Percentiles rank a stretch among this genome's conserved stretches.
phyloP scores from a whole-genome alignment of 768 basidiomycete species.

The Agaricus blazei region DNA sequence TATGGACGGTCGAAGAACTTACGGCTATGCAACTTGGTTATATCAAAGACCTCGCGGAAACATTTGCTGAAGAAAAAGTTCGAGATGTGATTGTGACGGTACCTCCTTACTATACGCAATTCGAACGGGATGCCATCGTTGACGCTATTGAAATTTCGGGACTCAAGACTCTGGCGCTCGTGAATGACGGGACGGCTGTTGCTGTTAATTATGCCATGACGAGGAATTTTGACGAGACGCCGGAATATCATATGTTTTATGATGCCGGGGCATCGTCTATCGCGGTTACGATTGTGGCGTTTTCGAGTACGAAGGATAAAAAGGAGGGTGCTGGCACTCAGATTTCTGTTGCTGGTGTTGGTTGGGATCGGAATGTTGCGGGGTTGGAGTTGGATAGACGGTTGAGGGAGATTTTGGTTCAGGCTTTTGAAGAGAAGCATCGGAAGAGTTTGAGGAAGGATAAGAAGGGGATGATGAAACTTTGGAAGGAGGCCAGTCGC shows the following conservation, averaged over 20 bases:
- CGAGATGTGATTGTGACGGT: constrained; percentile 85
- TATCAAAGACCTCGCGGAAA: constrained; percentile 83
- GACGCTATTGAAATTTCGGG: constrained; percentile 94
- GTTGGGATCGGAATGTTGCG: constrained; percentile 69
- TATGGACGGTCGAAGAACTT: constrained; percentile 86
- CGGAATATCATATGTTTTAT: constrained; percentile 87
- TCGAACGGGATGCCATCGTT: constrained; percentile 85
- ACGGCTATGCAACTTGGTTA: constrained; percentile 93
- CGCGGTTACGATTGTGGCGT: constrained; percentile 71
- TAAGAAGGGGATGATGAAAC: constrained; percentile 83
- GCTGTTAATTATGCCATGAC: constrained; percentile 99
- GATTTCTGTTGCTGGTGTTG: constrained; percentile 75
- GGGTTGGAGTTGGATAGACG: constrained; percentile 85
- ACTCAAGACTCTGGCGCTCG: constrained; percentile 72
- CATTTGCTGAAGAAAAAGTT: constrained; percentile 68
- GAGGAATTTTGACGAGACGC: constrained; percentile 63
- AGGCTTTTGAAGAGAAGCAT: constrained; percentile 67
- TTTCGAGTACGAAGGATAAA: constrained; percentile 46
- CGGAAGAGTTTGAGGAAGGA: constrained; percentile 66
- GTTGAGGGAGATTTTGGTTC: constrained; percentile 74
- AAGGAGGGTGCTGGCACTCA: constrained; percentile 59
- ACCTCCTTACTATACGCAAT: constrained; percentile 85
- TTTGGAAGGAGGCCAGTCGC: constrained; percentile 90
- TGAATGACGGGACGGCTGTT: constrained; percentile 93
- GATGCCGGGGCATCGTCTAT: constrained; percentile 88